Evolutionary conservation across 1,139 yeast species (phyloP).

Genomic region (Saccharomyces hybrid): DNA sequence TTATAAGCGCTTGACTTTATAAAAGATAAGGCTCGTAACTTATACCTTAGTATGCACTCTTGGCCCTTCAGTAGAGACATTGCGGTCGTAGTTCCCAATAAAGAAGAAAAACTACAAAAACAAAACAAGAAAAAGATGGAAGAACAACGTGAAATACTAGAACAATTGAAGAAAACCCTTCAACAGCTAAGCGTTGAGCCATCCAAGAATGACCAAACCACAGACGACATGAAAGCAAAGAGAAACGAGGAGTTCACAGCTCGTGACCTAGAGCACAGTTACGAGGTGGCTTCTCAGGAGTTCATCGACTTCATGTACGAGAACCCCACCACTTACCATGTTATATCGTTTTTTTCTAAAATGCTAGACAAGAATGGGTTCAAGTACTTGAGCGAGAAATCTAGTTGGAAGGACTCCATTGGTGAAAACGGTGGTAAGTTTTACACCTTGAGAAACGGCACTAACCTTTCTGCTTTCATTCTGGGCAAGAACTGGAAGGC

Average conservation of each 20-base stretch:
- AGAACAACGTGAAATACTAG: conserved; percentile 20
- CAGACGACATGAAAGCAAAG: not conserved
- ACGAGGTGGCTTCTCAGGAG: conserved; percentile 38
- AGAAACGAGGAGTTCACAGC: not conserved
- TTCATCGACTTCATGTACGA: conserved; percentile 52
- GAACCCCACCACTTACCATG: conserved; percentile 60
- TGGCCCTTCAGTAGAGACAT: not conserved
- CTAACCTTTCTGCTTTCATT: conserved; percentile 49
- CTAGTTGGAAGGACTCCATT: conserved; percentile 36
- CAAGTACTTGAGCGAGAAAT: conserved; percentile 44
- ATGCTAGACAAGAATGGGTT: conserved; percentile 46
- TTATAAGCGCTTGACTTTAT: not conserved
- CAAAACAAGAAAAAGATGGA: conserved; percentile 10
- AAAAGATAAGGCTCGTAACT: too few relatives aligned
- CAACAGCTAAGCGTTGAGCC: conserved; percentile 16
- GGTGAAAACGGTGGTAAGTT: conserved; percentile 37
- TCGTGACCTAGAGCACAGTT: conserved; percentile 25
- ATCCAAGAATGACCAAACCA: not conserved
- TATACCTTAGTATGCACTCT: not conserved
- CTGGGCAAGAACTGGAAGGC: conserved; percentile 54
- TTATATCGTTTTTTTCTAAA: conserved; percentile 39
- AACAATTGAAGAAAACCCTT: conserved; percentile 25
- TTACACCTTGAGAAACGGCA: conserved; percentile 51
- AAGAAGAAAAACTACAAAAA: not conserved
- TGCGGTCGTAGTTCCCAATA: not conserved